Evolutionary conservation across 768 basidiomycete genomes (phyloP).

Genomic region (Guyanaporus albipodus): DNA sequence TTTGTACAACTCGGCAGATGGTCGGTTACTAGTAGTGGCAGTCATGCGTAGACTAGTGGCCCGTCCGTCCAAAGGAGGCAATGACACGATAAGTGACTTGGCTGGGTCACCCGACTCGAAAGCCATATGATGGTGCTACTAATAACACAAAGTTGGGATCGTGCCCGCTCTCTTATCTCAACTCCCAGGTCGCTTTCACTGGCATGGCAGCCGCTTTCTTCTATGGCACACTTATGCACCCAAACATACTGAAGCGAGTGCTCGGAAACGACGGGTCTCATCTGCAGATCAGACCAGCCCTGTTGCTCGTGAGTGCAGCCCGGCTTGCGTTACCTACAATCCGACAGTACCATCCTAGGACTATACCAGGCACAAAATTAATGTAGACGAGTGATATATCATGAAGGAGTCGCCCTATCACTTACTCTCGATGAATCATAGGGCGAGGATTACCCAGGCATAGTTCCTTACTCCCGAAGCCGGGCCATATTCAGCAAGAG

Average conservation of each 20-base stretch:
- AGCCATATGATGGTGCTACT: no score
- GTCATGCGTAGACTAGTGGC: constrained; percentile 3
- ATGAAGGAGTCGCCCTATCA: background rate
- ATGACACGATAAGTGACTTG: no score
- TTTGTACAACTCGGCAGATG: constrained; percentile 16
- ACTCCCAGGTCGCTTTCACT: background rate
- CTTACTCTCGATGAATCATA: constrained; percentile 25
- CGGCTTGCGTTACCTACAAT: background rate
- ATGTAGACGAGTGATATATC: constrained; percentile 35
- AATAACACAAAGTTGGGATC: no score
- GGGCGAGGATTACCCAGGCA: constrained; percentile 79
- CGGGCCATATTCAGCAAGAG: constrained; percentile 44
- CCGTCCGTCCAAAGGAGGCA: background rate
- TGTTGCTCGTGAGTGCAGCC: constrained; percentile 56
- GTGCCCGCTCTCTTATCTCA: no score
- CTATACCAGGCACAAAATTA: constrained; percentile 78
- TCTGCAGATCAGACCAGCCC: constrained; percentile 67
- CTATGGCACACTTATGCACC: constrained; percentile 90
- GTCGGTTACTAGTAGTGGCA: background rate
- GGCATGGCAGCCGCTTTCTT: constrained; percentile 60
- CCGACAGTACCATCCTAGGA: constrained; percentile 40
- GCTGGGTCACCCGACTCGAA: no score
- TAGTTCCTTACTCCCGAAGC: constrained; percentile 58
- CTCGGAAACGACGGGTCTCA: constrained; percentile 63
- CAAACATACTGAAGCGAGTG: constrained; percentile 73